These are phyloP conservation scores for Scheffersomyces stipitis DNA, from an alignment of 805 yeast species.

Conservation along the genomic window DNA sequence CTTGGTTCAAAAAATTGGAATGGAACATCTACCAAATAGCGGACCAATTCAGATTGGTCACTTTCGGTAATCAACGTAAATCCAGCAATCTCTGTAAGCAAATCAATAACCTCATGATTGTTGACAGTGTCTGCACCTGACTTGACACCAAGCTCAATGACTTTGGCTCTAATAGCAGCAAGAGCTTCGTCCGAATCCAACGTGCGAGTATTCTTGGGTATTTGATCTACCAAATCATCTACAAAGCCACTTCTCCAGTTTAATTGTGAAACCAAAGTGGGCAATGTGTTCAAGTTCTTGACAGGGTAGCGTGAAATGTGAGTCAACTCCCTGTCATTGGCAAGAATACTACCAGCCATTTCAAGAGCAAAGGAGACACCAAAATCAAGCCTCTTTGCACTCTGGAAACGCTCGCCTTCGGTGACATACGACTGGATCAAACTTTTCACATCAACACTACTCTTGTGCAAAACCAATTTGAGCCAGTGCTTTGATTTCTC, in stretches of 20 bases:
- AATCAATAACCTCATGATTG: constrained; percentile 32
- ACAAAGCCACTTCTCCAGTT: constrained; percentile 60
- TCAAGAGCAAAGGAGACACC: constrained; percentile 92
- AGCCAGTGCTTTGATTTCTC: constrained; percentile 70
- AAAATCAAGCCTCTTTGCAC: constrained; percentile 46
- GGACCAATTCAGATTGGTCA: constrained; percentile 47
- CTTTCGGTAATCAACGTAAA: constrained; percentile 30
- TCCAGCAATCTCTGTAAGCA: constrained; percentile 48
- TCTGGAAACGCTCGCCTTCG: constrained; percentile 16
- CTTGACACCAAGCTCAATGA: constrained; percentile 14
- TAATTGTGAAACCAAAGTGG: constrained; percentile 74
- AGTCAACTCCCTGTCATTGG: constrained; percentile 64
- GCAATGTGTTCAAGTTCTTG: constrained; percentile 54
- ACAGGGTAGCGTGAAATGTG: constrained; percentile 41
- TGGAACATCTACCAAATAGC: constrained; percentile 65
- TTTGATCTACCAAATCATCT: constrained; percentile 30
- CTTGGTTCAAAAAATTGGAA: constrained; percentile 61
- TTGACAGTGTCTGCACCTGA: constrained; percentile 9
- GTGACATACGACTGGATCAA: constrained; percentile 77
- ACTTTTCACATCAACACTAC: constrained; percentile 75
- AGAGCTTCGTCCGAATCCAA: constrained; percentile 29
- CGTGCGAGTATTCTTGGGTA: constrained; percentile 21
- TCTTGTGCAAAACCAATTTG: constrained; percentile 49
- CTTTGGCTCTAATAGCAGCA: constrained; percentile 25
- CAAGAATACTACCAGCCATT: constrained; percentile 74